Base-by-base conservation (phyloP, 306 rosid genomes). In the Astragalus membranaceus region DNA sequence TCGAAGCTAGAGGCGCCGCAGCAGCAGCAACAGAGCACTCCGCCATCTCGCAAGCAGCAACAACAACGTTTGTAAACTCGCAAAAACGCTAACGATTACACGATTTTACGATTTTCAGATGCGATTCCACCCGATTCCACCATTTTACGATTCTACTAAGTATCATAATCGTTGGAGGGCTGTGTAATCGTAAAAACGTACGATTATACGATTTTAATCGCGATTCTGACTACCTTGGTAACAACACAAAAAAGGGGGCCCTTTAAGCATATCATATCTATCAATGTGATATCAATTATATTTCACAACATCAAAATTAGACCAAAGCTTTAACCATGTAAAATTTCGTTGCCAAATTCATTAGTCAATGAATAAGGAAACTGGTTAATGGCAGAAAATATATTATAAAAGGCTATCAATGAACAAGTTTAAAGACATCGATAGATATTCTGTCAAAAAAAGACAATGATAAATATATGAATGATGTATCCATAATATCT, bases 331-430 rank as follows among this genome's bases (percentile, higher is more conserved):
- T 14, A 59, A 59, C 46, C 29, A 30, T 35, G 32, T 8, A 15
- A 59, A 59, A 17, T 8, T 52, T 9, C 17, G 37, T 56, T 29
- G 55, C 43, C 32, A 70, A 55, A 55, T 26, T 52, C 37, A 49
- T 42, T 15, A 29, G 42, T 30, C 32, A 60, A 36, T 52, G 61
- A 49, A 60, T 72, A 49, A 17, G 37, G 13, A 36, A 72, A 72
- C 41, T 12, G 41, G 69, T 33, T 9, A 32, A 13, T 33, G 3
- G 0, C 55, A 56, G 30, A 26, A 29, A 36, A 42, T 5, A 56
- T 48, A 48, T 7, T 72, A 11, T 15, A 10, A 10, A 35, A 44
- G n/a, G 46, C 54, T 10, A 60, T n/a, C 46, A 59, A 12, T 13
- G 56, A 55, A 54, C 29, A 10, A 9, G 41, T 47, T 35, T 3